Conservation (phyloP, 257 asterid species). For the Cordia subcordata region DNA sequence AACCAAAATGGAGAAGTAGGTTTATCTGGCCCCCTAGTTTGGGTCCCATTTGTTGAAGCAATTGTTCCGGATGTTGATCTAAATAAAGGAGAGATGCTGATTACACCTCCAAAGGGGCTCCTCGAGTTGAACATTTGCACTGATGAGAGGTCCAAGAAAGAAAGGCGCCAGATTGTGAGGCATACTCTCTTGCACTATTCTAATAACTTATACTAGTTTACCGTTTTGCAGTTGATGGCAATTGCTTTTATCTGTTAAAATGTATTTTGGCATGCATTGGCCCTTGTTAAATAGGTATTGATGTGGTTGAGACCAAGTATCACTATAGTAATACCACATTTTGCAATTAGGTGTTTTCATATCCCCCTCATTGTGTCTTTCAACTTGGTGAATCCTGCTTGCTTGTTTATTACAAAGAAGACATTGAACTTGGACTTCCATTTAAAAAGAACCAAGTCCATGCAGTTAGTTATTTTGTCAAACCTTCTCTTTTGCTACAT, state of each 20-base stretch:
- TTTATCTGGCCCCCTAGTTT: conserved; percentile 65
- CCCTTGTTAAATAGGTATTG: no score
- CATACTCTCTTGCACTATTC: conserved; percentile 17
- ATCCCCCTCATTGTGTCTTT: no score
- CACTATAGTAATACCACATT: no score
- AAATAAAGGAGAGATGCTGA: conserved; percentile 70
- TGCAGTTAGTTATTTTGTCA: no score
- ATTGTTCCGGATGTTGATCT: conserved; percentile 82
- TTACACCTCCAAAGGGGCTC: conserved; percentile 97
- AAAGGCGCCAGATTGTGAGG: conserved; percentile 96
- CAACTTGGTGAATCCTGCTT: no score
- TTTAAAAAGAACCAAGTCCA: no score
- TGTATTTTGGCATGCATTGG: background rate
- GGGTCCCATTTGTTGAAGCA: conserved; percentile 93
- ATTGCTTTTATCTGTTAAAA: background rate
- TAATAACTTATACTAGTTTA: conserved; percentile 3
- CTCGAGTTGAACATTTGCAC: conserved; percentile 74
- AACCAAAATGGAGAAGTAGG: conserved; percentile 28
- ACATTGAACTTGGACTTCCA: no score
- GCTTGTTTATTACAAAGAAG: no score
- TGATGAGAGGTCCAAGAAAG: conserved; percentile 86
- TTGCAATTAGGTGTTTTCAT: no score
- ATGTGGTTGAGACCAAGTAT: no score
- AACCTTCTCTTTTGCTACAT: no score
- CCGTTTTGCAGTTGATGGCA: background rate